A percentile compares a stretch with the other conserved stretches of the same genome.
Conservation (phyloP, 1,284 basidiomycete genomes). For the Trametes versicolor region DNA sequence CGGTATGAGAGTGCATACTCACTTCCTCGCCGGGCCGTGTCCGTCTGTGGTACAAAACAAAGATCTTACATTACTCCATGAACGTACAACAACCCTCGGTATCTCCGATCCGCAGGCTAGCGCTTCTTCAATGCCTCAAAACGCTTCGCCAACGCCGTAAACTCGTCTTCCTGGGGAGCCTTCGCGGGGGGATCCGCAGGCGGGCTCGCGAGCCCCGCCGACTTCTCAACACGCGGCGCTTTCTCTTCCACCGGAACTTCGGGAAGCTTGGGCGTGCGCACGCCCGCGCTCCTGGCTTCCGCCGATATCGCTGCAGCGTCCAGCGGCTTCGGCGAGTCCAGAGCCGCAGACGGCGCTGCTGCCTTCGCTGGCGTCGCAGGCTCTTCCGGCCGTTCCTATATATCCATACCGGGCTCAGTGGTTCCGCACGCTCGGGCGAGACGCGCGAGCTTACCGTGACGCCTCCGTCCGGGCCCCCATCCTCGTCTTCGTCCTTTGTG, state of each 20-base stretch:
- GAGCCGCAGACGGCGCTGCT: conserved; percentile 14
- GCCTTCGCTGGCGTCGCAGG: conserved; percentile 21
- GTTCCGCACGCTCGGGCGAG: conserved; percentile 7
- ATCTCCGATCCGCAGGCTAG: conserved; percentile 43
- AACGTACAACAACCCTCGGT: conserved; percentile 20
- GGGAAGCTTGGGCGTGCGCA: conserved; percentile 52
- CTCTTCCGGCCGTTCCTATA: conserved; percentile 31
- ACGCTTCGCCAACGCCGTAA: conserved; percentile 73
- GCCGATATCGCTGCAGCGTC: conserved; percentile 44
- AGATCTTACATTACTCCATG: conserved; percentile 9
- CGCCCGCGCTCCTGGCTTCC: conserved; percentile 45
- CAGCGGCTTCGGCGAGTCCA: conserved; percentile 36
- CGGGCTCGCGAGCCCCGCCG: conserved; percentile 38
- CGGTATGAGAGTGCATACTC: neutral
- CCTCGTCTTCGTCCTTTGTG: conserved; percentile 40
- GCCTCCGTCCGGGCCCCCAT: conserved; percentile 44
- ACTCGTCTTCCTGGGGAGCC: conserved; percentile 67
- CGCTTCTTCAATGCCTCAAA: conserved; percentile 86
- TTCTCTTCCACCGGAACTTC: conserved; percentile 58
- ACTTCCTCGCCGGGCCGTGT: neutral
- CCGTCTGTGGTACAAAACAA: neutral
- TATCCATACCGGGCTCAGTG: conserved; percentile 9
- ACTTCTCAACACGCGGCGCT: conserved; percentile 38
- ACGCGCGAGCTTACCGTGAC: conserved; percentile 45
- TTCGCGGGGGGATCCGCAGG: conserved; percentile 39